Base-by-base conservation (phyloP, 2,329 filamentous ascomycete genomes). In the Coniochaeta sp. region DNA sequence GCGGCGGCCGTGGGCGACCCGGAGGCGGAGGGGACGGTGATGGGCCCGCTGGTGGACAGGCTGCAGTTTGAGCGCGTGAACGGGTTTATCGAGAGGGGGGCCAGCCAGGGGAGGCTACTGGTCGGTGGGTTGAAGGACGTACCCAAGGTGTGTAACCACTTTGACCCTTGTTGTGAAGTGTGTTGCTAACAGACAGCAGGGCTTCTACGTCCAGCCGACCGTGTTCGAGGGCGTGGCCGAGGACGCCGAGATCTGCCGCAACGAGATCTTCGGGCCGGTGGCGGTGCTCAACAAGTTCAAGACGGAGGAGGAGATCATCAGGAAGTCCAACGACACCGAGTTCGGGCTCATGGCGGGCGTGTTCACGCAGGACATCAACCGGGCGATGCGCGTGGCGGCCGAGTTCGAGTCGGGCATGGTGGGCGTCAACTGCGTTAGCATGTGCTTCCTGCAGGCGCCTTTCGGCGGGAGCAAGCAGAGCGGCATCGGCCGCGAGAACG, bases 381-480 rank as follows among this genome's bases (percentile, higher is more conserved):
- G 81, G 64, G 87, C 85, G 3, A 81, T 84, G 68, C 77, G 81
- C 1, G 72, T 84, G 2, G 75, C 79, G 2, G 73, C 77, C 2
- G 75, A 78, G 55, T 76, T 90, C 54, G 85, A 89, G 70, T 81
- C 84, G 14, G 88, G 88, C 32, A 89, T 88, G 81, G 86, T 90
- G 3, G 88, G 86, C 76, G 82, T 90, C 68, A 90, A 90, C 64
- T 74, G 72, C 54, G 68, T 76, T 55, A 73, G 70, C 59, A 63
- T 74, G 19, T 67, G 71, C 60, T 75, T 76, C 60, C 65, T 77
- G 44, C 69, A 60, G 4, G 71, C 73, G 3, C 80, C 81, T 0
- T 82, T 83, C 64, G 79, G 80, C 32, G 80, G 81, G 8, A 74
- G 65, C 57, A 83, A 82, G 72, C 73, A 79, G 68, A 78, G 74